A percentile compares a stretch with the other conserved stretches of the same genome.
phyloP scores from a whole-genome alignment of 2,329 filamentous ascomycete species.

The Emmonsiellopsis sp. region DNA sequence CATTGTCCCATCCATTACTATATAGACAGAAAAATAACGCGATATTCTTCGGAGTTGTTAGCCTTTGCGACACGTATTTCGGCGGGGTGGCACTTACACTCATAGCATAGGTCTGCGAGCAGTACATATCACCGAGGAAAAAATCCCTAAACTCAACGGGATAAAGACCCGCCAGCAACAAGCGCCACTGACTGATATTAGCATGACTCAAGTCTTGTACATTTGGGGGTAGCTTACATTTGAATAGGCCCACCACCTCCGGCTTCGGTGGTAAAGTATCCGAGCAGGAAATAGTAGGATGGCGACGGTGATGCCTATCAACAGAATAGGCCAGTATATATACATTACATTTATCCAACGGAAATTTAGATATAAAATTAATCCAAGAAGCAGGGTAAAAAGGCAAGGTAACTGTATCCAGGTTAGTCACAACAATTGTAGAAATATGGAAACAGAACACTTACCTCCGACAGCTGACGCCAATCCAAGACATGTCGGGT shows the following conservation, averaged over 20 bases:
- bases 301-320: slow-evolving; percentile 59
- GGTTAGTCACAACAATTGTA: neutral
- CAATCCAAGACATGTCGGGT: slow-evolving; percentile 78
- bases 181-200: slow-evolving; percentile 57
- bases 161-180: slow-evolving; percentile 76
- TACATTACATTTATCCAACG: slow-evolving; percentile 61
- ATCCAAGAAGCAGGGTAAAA: slow-evolving; percentile 63
- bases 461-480: slow-evolving; percentile 69
- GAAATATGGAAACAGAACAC: slow-evolving; percentile 9
- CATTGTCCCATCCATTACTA: slow-evolving; percentile 64
- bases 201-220: slow-evolving; percentile 7
- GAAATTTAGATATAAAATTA: slow-evolving; percentile 88
- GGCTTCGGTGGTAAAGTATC: slow-evolving; percentile 63
- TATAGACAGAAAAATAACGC: slow-evolving; percentile 94
- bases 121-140: slow-evolving; percentile 96
- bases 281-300: slow-evolving; percentile 70
- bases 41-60: slow-evolving; percentile 55
- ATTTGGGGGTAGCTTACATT: slow-evolving; percentile 50
- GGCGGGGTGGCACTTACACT: slow-evolving; percentile 50
- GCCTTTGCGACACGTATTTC: neutral
- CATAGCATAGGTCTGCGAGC: slow-evolving; percentile 83
- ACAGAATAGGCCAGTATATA: slow-evolving; percentile 75
- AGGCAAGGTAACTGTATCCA: slow-evolving; percentile 62
- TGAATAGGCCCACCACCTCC: slow-evolving; percentile 83
- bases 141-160: slow-evolving; percentile 96